Evolutionary conservation across 1,284 basidiomycete genomes (phyloP), one percentile per base, ranked within the genome.

Genomic region (Megacollybia platyphylla): DNA sequence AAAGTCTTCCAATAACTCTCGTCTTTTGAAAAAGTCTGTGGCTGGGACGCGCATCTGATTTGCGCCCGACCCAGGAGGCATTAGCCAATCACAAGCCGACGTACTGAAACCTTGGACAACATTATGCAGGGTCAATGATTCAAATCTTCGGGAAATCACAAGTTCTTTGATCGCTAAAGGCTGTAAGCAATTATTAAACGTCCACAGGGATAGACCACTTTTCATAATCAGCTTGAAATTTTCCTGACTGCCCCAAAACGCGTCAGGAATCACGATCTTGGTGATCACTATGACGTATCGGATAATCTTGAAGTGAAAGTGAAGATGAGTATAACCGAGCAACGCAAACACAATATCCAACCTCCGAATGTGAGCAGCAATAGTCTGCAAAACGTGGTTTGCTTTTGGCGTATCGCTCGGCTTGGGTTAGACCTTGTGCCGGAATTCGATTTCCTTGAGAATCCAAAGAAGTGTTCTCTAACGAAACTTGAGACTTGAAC

Each of bases 361-460:
- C 80, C 67, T 89, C 74, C 17, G 64, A 49, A 48, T 78, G 60
- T 39, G 63, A 68, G 49, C 83, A 88, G 0, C 74, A 67, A 53
- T 86, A 91, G 48, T 90, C 85, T 0, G 73, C 68, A 53, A 91
- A 90, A 7, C 75, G 73, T 8, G 89, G 88, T 55, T 89, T 90
- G 44, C 62, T 49, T 46, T 64, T 64, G 1, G 58, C 61, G 17
- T 71, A 59, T 30, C 57, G 56, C 45, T 56, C 64, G 7, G 70
- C 69, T 50, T 77, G 69, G 8, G 74, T 69, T 5, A 64, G 52
- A 0, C 70, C 71, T 17, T 64, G 52, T 18, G 64, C 52, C 10
- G 62, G 34, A 18, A 73, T 65, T 2, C 64, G 61, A 36, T 66
- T 63, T 24, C 70, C 71, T 3, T 57, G 57, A 0, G 71, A 73